Evolutionary conservation across 352 stramenopile species (phyloP), one percentile per base, ranked within the genome.

Genomic region (Phytophthora crassamura): DNA sequence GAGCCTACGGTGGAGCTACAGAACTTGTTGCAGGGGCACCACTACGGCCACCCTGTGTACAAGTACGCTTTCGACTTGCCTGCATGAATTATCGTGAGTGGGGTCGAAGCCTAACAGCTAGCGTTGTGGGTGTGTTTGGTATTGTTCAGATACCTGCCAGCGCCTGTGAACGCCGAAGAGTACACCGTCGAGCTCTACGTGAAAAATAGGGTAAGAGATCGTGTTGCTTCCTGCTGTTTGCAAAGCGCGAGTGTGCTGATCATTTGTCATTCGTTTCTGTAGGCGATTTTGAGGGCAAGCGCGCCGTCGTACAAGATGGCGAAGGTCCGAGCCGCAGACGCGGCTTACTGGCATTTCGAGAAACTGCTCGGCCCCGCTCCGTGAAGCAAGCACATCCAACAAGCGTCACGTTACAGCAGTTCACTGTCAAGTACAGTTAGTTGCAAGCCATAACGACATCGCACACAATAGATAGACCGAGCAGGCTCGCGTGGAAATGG

Each of bases 1-100:
- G 77, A 93, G 41, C 81, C 85, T 8, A 78, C 82, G 25, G 71
- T 80, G 4, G 82, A 84, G 59, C 68, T 94, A 7, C 85, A 94
- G 74, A 86, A 72, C 15, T 56, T 91, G 16, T 66, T 95, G 28
- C 87, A 93, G 50, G 71, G 71, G 18, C 78, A 92, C 43, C 74
- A 81, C 46, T 83, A 78, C 48, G 75, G 75, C 12, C 84, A 93
- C 53, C 85, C 85, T 12, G 59, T 74, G 4, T 93, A 93, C 67
- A 88, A 88, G 80, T 91, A 66, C 25, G 75, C 59, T 8, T n/a
- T 2, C 22, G 16, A 3, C 28, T 59, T 63, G 57, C 1, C 22
- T 25, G 22, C 22, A 25, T 25, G 8, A 32, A 1, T 15, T 12
- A 45, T 43, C 34, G 33, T 10, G 39, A 35, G 34, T 32, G 5